Base-by-base conservation (phyloP, 768 basidiomycete species). In the Suillus discolor region DNA sequence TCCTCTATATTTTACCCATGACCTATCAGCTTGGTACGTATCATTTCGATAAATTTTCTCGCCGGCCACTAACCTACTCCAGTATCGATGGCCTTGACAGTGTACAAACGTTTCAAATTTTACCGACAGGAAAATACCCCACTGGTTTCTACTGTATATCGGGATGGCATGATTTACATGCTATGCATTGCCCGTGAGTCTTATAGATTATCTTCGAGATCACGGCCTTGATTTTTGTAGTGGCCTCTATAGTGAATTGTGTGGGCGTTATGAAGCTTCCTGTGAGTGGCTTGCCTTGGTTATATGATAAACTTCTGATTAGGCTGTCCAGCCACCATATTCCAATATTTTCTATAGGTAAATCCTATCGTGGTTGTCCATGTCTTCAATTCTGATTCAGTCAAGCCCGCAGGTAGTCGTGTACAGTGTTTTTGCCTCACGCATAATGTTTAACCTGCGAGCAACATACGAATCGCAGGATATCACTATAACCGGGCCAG, bases 91-190 rank as follows among this genome's bases (percentile, higher is more conserved):
- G 38, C 36, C 28, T 13, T 57, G n/a, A 57, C 12, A 7, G 6
- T 57, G n/a, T 15, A 57, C n/a, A 23, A 38, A 20, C 55, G 13
- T n/a, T 57, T 23, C n/a, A 38, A 57, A 38, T 20, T 38, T 38
- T 23, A 38, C 55, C 36, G 13, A 57, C 13, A 15, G n/a, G 15
- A 15, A 36, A 38, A 34, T 12, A 55, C 18, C 12, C 54, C 31
- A 12, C 12, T 47, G 20, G n/a, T 16, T 18, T 15, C 2, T 13
- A 7, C 39, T 25, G 18, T 61, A 41, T 61, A 61, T 61, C 23
- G 23, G 23, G 60, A 61, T 44, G 59, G 39, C 31, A 20, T 61
- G 15, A 45, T 61, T 18, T 61, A 42, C 12, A 61, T 61, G 39
- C 20, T 61, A n/a, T 44, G 60, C 20, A 61, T 44, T 25, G 9